Percentiles rank a stretch among this genome's conserved stretches.
These are phyloP conservation scores for Saccharomyces jurei DNA, from an alignment of 805 yeast genomes.

Conservation along the genomic window DNA sequence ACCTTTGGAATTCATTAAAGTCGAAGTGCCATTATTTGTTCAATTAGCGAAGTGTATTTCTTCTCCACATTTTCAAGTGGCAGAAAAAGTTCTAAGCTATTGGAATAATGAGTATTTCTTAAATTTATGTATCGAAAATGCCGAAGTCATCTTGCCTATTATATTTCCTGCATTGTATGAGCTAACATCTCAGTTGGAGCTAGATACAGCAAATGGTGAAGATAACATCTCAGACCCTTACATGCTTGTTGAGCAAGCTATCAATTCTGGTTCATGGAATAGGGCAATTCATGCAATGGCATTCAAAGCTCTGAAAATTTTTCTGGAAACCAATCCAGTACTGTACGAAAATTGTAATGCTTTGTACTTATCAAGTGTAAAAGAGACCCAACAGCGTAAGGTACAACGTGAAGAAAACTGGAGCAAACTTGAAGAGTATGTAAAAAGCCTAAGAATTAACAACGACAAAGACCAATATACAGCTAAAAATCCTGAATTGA, in stretches of 20 bases:
- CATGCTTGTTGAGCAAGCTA: slow-evolving; percentile 33
- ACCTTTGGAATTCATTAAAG: slow-evolving; percentile 82
- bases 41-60: slow-evolving; percentile 91
- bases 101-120: slow-evolving; percentile 94
- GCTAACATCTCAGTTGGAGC: slow-evolving; percentile 44
- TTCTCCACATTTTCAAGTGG: slow-evolving; percentile 93
- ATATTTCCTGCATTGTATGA: slow-evolving; percentile 86
- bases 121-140: slow-evolving; percentile 82
- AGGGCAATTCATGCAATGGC: slow-evolving; percentile 87
- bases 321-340: slow-evolving; percentile 86
- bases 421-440: slow-evolving; percentile 60
- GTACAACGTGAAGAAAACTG: slow-evolving; percentile 59
- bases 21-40: slow-evolving; percentile 87
- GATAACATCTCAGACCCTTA: slow-evolving; percentile 29
- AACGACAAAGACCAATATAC: slow-evolving; percentile 4
- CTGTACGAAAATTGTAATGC: slow-evolving; percentile 90
- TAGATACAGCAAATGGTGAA: slow-evolving; percentile 24
- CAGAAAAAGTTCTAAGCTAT: slow-evolving; percentile 86
- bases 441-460: slow-evolving; percentile 27
- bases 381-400: slow-evolving; percentile 60
- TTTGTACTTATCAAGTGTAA: slow-evolving; percentile 69
- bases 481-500: not conserved
- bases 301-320: slow-evolving; percentile 80
- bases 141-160: slow-evolving; percentile 87
- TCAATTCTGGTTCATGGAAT: slow-evolving; percentile 74